Conservation (phyloP, 768 basidiomycete genomes). For the Naematelia encephala region DNA sequence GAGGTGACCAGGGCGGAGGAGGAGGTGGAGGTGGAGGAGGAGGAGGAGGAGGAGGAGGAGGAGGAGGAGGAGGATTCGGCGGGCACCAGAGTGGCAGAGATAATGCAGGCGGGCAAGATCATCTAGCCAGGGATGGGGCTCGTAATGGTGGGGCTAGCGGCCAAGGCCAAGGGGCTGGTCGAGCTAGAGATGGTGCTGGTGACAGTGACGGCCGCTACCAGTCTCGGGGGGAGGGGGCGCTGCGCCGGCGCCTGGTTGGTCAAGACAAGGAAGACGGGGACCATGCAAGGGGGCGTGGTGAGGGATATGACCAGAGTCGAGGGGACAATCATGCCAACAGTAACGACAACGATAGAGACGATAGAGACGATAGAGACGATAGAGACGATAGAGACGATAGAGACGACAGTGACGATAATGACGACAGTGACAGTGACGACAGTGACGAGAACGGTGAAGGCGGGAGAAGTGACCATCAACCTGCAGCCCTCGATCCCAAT, state of each 20-base stretch:
- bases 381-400: background rate
- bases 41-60: background rate
- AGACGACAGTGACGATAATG: background rate
- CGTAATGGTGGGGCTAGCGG: background rate
- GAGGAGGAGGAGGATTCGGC: background rate
- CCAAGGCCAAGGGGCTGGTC: background rate
- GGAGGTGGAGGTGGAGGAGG: background rate
- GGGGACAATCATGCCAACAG: background rate
- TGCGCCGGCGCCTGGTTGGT: background rate
- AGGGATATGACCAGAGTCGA: background rate
- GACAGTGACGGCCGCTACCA: background rate
- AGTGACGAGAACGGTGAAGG: conserved; percentile 9
- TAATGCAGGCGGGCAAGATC: background rate
- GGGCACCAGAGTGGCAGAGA: too few relatives aligned
- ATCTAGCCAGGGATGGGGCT: background rate
- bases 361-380: background rate
- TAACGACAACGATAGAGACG: background rate
- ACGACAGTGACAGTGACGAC: background rate
- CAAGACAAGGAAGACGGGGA: background rate
- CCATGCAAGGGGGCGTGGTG: background rate
- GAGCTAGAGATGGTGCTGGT: background rate
- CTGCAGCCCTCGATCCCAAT: background rate
- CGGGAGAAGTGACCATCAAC: conserved; percentile 4
- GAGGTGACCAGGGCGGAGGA: background rate
- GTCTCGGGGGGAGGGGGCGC: background rate